These are phyloP conservation scores for Drosera spatulata DNA, from an alignment of 179 eudicot genomes.

Conservation along the genomic window DNA sequence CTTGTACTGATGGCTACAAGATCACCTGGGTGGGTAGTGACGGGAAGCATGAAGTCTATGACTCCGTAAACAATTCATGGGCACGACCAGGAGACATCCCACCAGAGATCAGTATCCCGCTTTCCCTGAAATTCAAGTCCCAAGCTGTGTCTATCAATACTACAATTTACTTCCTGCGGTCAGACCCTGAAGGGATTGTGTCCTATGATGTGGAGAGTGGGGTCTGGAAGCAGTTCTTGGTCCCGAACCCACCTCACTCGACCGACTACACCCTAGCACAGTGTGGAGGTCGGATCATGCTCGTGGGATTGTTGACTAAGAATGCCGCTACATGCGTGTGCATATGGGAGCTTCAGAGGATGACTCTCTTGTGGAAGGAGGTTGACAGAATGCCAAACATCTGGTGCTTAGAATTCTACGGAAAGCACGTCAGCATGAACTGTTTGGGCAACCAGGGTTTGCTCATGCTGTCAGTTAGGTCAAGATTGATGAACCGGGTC, in stretches of 20 bases:
- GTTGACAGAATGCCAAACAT: constrained; percentile 95
- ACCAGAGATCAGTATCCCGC: constrained; percentile 49
- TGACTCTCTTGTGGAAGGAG: constrained; percentile 99
- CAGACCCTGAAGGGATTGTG: constrained; percentile 78
- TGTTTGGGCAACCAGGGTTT: constrained; percentile 90
- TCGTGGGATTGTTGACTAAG: constrained; percentile 75
- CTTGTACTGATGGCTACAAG: constrained; percentile 42
- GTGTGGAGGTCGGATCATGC: constrained; percentile 60
- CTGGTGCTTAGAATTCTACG: constrained; percentile 44
- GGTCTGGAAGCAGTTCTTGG: constrained; percentile 54
- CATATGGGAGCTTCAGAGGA: constrained; percentile 72
- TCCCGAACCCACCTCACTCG: constrained; percentile 62
- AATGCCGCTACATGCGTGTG: constrained; percentile 39
- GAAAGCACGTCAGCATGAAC: constrained; percentile 82
- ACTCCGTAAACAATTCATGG: constrained; percentile 60
- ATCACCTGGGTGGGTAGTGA: constrained; percentile 73
- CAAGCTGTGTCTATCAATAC: constrained; percentile 45
- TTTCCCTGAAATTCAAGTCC: constrained; percentile 66
- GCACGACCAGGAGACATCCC: constrained; percentile 45
- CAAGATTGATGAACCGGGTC: constrained; percentile 65
- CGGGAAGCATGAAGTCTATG: constrained; percentile 72
- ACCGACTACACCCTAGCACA: constrained; percentile 71
- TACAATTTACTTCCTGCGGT: constrained; percentile 55
- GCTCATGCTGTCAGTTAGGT: constrained; percentile 79
- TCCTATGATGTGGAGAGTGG: constrained; percentile 49